Evolutionary conservation across 352 stramenopile species (phyloP), one percentile per base, ranked within the genome.

Genomic region (Pythium catenulatum): DNA sequence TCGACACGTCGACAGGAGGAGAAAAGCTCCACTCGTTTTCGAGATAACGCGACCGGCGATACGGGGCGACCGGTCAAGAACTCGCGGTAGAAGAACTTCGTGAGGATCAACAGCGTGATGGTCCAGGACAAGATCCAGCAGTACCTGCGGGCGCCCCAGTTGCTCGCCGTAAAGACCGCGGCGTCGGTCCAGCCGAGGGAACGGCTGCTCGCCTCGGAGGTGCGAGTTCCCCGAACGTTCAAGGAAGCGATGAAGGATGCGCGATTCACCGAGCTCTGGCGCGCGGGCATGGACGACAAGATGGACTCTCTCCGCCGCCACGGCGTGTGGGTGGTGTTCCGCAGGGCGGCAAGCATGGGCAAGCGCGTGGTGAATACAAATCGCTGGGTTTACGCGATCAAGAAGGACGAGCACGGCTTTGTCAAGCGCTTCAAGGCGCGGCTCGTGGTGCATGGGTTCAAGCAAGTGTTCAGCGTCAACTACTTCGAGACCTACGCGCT

Each of bases 401-500:
- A 82, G 34, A 48, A 54, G n/a, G 74, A 82, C 36, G 74, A 82
- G 52, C 63, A 74, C n/a, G 74, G 74, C 5, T 9, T 63, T 11
- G 36, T 82, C 13, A 66, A 63, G 36, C 17, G 56, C 8, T 82
- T 72, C 41, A 82, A 82, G 56, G 74, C 56, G 14, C 17, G 72
- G 9, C 41, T 82, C 6, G 58, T 82, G 5, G 59, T 66, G 14
- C 61, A 76, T 52, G 61, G 76, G 4, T 83, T 69, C 50, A 83
- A 76, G 37, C 76, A 83, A 36, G 56, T 43, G 19, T 76, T 61
- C 56, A 46, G 45, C 4, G 23, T 76, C n/a, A 76, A 76, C 50
- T 83, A 59, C 37, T 43, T 68, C 25, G 61, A 83, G 37, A 83
- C 59, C 6, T 76, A 68, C n/a, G 76, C 76, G 9, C 76, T 61